Percentiles rank a stretch among this genome's conserved stretches.
phyloP scores from a whole-genome alignment of 1,284 basidiomycete species.

The Marasmius oreades region DNA sequence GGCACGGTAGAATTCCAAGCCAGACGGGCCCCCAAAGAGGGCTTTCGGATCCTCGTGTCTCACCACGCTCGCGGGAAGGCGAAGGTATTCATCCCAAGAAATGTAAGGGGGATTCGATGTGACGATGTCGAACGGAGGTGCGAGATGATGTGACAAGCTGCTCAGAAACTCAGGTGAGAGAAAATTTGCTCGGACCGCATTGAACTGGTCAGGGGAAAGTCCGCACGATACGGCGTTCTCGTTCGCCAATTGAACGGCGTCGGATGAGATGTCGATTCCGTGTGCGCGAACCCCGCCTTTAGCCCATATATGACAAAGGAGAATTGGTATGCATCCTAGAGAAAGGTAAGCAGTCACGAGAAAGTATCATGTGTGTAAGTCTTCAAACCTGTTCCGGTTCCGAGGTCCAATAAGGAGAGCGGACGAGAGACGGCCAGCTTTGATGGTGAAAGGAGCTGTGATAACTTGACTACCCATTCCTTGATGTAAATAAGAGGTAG shows the following conservation, averaged over 20 bases:
- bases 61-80: slow-evolving; percentile 64
- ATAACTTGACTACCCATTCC: slow-evolving; percentile 65
- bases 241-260: slow-evolving; percentile 66
- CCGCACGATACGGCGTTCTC: slow-evolving; percentile 61
- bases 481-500: background rate
- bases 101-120: slow-evolving; percentile 96
- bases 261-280: slow-evolving; percentile 70
- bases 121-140: slow-evolving; percentile 68
- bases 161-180: slow-evolving; percentile 23
- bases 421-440: slow-evolving; percentile 28
- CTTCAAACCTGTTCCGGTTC: slow-evolving; percentile 68
- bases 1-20: slow-evolving; percentile 74
- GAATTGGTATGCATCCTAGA: slow-evolving; percentile 73
- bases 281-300: slow-evolving; percentile 47
- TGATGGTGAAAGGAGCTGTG: slow-evolving; percentile 36
- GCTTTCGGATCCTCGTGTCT: slow-evolving; percentile 79
- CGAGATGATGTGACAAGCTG: slow-evolving; percentile 26
- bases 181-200: slow-evolving; percentile 11
- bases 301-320: slow-evolving; percentile 65
- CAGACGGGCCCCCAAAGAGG: slow-evolving; percentile 73
- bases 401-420: slow-evolving; percentile 75
- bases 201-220: slow-evolving; percentile 28
- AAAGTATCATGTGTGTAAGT: background rate
- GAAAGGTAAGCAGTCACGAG: too few species aligned
- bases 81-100: slow-evolving; percentile 58